Evolutionary conservation across 164 flowering plant genomes (phyloP), one percentile per base, ranked within the genome.

Genomic region (Tetracentron sinense): DNA sequence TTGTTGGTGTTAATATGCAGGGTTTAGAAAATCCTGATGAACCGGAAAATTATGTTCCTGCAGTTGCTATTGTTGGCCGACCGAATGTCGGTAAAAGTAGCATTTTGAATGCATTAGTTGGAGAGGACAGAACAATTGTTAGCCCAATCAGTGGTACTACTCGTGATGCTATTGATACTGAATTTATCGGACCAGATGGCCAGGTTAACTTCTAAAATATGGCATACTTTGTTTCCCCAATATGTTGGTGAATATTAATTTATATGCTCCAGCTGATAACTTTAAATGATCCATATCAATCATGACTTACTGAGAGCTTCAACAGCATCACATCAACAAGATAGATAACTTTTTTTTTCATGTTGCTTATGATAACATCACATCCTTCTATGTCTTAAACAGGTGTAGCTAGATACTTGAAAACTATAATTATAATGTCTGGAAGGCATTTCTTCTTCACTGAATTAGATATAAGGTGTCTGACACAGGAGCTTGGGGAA

Each of bases 11-110:
- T 61, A 26, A 54, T 28, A 7, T 65, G 35, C 69, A 89, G 96
- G 85, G 22, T 19, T 42, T 66, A 11, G 85, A 77, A 64, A 58
- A 76, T 58, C 56, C 66, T 54, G 70, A 46, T 42, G 92, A 82
- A 56, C 75, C 69, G 55, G 92, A 85, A 75, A 78, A 77, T 56
- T 81, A 82, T 75, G 64, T 88, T 75, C 96, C 96, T 62, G 73
- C 96, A 31, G 83, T 94, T 74, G 86, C 99, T 25, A 91, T 94
- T 68, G 92, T 94, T 69, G 99, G 99, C 42, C 82, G 97, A 53
- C 97, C 99, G 63, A 94, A 94, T 84, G 99, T 94, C 61, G 99
- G 99, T 46, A 94, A 94, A 82, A 94, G 97, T 77, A 94, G 99
- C 77, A 94, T 91, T 65, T 75, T 94, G 79, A 91, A 94, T 81